phyloP scores from a whole-genome alignment of 352 stramenopile genomes.

The Globisporangium orthogonon region DNA sequence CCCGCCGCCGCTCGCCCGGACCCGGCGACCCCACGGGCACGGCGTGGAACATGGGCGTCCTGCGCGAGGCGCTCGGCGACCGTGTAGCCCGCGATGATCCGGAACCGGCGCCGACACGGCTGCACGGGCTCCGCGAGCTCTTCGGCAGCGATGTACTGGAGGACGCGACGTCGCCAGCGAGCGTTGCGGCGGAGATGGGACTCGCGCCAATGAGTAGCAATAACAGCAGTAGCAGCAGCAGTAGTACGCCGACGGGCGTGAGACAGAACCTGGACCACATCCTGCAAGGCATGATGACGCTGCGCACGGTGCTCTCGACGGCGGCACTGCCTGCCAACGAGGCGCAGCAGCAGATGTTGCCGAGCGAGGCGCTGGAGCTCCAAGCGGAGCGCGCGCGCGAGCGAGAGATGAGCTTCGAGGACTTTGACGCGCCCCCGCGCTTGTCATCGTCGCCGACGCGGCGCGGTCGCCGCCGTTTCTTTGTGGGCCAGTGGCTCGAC shows the following conservation, averaged over 20 bases:
- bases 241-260: too few species aligned
- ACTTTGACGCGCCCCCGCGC: not conserved
- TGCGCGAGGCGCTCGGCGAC: constrained; percentile 38
- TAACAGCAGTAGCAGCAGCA: not conserved
- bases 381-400: not conserved
- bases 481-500: constrained; percentile 96
- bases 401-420: not conserved
- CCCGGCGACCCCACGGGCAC: constrained; percentile 21
- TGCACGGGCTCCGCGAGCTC: constrained; percentile 34
- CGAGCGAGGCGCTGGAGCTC: not conserved
- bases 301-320: constrained; percentile 50
- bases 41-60: constrained; percentile 55
- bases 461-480: constrained; percentile 49
- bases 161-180: constrained; percentile 17
- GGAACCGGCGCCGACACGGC: constrained; percentile 11
- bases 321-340: constrained; percentile 3
- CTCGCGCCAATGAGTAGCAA: constrained; percentile 7
- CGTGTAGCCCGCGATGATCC: not conserved
- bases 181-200: constrained; percentile 23
- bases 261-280: constrained; percentile 45
- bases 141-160: constrained; percentile 26
- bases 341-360: not conserved
- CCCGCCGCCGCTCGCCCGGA: constrained; percentile 12
- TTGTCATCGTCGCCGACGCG: not conserved
- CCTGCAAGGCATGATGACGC: constrained; percentile 42